Percentiles rank a stretch among this genome's conserved stretches.
phyloP scores from a whole-genome alignment of 768 basidiomycete species.

The Dacryopinax spathularia region DNA sequence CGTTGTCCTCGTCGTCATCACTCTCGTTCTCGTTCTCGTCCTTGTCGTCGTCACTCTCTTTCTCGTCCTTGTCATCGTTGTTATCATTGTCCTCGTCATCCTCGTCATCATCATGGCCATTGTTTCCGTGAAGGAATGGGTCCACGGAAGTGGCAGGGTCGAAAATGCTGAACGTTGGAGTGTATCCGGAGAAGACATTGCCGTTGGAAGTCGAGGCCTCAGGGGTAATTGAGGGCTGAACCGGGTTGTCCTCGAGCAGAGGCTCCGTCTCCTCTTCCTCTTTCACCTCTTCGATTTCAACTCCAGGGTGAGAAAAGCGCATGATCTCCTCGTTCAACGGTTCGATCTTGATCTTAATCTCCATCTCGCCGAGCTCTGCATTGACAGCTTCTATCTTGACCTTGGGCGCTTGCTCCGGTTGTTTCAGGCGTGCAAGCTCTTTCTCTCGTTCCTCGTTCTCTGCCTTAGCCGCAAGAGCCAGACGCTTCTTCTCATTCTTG shows the following conservation, averaged over 20 bases:
- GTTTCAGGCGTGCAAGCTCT: conserved; percentile 12
- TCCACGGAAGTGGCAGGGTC: too few relatives aligned
- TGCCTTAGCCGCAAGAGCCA: conserved; percentile 13
- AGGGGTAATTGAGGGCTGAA: too few relatives aligned
- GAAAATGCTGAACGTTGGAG: too few relatives aligned
- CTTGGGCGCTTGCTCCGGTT: not conserved
- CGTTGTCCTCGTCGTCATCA: conserved; percentile 3
- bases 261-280: too few relatives aligned
- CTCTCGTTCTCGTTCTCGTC: not conserved
- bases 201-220: too few relatives aligned
- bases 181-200: too few relatives aligned
- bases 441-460: conserved; percentile 17
- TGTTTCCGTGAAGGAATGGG: too few relatives aligned
- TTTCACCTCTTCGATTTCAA: not conserved
- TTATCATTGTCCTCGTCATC: too few relatives aligned
- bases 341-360: conserved; percentile 14
- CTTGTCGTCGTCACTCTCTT: not conserved
- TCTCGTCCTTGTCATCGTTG: too few relatives aligned
- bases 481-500: conserved; percentile 14
- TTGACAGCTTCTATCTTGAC: conserved; percentile 6
- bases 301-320: not conserved
- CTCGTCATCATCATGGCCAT: too few relatives aligned
- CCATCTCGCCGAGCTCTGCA: conserved; percentile 6
- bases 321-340: too few relatives aligned
- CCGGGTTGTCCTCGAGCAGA: too few relatives aligned